phyloP scores from a whole-genome alignment of 495 filamentous ascomycete species.

The Gamarada debralockiae region DNA sequence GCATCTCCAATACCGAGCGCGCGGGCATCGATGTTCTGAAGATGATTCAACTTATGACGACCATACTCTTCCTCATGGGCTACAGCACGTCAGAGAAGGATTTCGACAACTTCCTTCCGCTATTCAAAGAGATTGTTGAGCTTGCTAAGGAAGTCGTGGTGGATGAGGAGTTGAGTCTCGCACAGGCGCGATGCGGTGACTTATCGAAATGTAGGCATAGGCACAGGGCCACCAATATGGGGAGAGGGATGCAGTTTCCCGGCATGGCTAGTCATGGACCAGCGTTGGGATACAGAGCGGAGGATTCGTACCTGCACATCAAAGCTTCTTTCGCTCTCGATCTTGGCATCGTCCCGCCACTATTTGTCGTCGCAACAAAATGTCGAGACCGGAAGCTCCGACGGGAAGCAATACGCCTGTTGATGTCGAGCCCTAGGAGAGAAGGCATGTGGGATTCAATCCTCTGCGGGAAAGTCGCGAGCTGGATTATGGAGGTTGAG shows the following conservation, averaged over 20 bases:
- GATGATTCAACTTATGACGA: constrained; percentile 50
- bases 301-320: constrained; percentile 20
- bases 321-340: constrained; percentile 28
- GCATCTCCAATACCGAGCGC: constrained; percentile 47
- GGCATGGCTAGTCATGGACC: constrained; percentile 7
- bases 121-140: constrained; percentile 23
- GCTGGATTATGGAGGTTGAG: constrained; percentile 28
- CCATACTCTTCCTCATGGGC: constrained; percentile 49
- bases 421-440: constrained; percentile 32
- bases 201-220: constrained; percentile 10
- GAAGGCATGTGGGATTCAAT: constrained; percentile 46
- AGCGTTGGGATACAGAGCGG: constrained; percentile 4
- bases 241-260: constrained; percentile 2
- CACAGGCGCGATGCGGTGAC: constrained; percentile 19
- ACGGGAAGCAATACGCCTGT: constrained; percentile 37
- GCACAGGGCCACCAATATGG: neutral
- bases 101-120: constrained; percentile 18
- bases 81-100: constrained; percentile 30
- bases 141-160: constrained; percentile 25
- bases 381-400: constrained; percentile 43
- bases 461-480: constrained; percentile 16
- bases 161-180: constrained; percentile 22
- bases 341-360: constrained; percentile 34
- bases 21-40: constrained; percentile 50
- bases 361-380: constrained; percentile 37